Evolutionary conservation across 2,329 filamentous ascomycete genomes (phyloP).

Genomic region (Paradendryphiella salina): DNA sequence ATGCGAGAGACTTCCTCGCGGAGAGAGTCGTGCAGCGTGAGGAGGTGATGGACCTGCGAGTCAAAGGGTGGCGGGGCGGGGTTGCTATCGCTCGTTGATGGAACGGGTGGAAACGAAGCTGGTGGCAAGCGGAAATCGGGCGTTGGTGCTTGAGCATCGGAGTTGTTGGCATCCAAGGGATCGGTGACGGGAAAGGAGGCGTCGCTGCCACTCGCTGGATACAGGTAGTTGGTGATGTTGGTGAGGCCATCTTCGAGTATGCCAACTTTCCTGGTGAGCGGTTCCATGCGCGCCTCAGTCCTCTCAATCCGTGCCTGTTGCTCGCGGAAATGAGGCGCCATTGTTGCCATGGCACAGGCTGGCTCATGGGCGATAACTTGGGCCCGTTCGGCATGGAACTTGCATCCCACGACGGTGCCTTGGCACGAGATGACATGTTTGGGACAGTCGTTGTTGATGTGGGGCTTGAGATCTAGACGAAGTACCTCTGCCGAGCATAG

Average conservation of each 20-base stretch:
- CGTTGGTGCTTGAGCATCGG: slow-evolving; percentile 43
- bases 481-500: slow-evolving; percentile 50
- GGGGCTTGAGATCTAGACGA: slow-evolving; percentile 48
- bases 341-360: slow-evolving; percentile 52
- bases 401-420: slow-evolving; percentile 52
- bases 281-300: slow-evolving; percentile 50
- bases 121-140: slow-evolving; percentile 43
- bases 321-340: slow-evolving; percentile 51
- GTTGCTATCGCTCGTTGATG: slow-evolving; percentile 28
- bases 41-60: slow-evolving; percentile 59
- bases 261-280: slow-evolving; percentile 50
- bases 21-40: slow-evolving; percentile 63
- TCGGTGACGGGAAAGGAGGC: slow-evolving; percentile 40
- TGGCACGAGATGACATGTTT: slow-evolving; percentile 50
- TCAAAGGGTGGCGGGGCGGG: slow-evolving; percentile 48
- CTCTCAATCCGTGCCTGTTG: slow-evolving; percentile 51
- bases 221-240: slow-evolving; percentile 50
- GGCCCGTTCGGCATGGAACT: slow-evolving; percentile 45
- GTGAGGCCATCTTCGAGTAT: slow-evolving; percentile 51
- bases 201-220: slow-evolving; percentile 39
- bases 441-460: slow-evolving; percentile 49
- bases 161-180: slow-evolving; percentile 39
- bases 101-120: slow-evolving; percentile 39
- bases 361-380: slow-evolving; percentile 48
- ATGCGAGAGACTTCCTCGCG: slow-evolving; percentile 62